Percentiles rank a stretch among this genome's conserved stretches.
phyloP scores from a whole-genome alignment of 2,329 filamentous ascomycete species.

The Graphiopsis chlorocephala region DNA sequence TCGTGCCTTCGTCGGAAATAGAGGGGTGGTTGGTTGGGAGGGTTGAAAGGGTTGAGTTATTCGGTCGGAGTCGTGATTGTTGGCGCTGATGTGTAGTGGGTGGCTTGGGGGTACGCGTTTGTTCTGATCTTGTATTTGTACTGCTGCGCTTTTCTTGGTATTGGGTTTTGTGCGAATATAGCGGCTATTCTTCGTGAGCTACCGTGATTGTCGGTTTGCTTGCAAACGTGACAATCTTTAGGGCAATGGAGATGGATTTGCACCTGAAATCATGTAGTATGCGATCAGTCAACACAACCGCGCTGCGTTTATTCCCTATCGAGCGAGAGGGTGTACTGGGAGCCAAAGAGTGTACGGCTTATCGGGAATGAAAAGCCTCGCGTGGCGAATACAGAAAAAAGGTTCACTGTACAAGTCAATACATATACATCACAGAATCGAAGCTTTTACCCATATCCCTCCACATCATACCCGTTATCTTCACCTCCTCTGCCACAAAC shows the following conservation, averaged over 20 bases:
- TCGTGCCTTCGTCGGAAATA: too few relatives aligned
- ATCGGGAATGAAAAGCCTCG: not conserved
- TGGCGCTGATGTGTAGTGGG: too few relatives aligned
- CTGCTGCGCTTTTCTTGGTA: too few relatives aligned
- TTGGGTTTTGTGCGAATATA: too few relatives aligned
- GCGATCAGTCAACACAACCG: not conserved
- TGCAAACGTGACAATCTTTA: not conserved
- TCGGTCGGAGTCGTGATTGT: too few relatives aligned
- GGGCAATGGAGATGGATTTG: not conserved
- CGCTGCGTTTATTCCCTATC: not conserved
- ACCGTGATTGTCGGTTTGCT: not conserved
- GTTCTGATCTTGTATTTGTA: too few relatives aligned
- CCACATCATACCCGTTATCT: not conserved
- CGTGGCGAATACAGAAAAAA: not conserved
- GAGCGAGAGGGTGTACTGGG: too few relatives aligned
- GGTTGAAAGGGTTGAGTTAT: too few relatives aligned
- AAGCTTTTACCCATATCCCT: not conserved
- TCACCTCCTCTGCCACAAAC: constrained; percentile 16
- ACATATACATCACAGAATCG: constrained; percentile 8
- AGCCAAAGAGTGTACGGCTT: not conserved
- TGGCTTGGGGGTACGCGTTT: too few relatives aligned
- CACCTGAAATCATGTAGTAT: not conserved
- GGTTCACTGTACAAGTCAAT: not conserved
- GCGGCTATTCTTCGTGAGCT: too few relatives aligned
- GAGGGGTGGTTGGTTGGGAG: too few relatives aligned